These are phyloP conservation scores for Phyllostachys edulis DNA, from an alignment of 176 grass and related monocot species.

Conservation along the genomic window DNA sequence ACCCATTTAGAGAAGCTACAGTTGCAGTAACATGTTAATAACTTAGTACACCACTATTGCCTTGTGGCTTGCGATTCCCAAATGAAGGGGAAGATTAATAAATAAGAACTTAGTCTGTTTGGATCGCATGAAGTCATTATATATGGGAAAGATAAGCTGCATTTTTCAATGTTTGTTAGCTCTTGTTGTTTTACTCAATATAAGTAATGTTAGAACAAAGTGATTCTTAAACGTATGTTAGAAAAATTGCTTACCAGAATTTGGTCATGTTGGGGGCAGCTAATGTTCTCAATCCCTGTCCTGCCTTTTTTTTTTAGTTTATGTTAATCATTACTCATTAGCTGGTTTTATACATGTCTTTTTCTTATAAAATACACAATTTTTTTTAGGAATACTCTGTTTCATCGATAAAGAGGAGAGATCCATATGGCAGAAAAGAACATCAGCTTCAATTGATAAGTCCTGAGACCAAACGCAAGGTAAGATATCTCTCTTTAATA, in stretches of 20 bases:
- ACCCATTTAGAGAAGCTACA: neutral
- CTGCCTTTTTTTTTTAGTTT: conserved; percentile 10
- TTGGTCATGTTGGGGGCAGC: conserved; percentile 9
- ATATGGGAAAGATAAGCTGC: neutral
- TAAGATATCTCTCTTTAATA: conserved; percentile 31
- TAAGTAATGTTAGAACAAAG: neutral
- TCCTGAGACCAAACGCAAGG: conserved; percentile 81
- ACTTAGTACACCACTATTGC: neutral
- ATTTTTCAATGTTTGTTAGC: neutral
- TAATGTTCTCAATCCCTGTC: conserved; percentile 8
- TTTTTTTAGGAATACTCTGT: conserved; percentile 67
- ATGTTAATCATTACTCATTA: conserved; percentile 4
- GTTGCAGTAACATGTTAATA: neutral
- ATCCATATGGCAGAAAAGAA: conserved; percentile 72
- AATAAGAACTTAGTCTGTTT: neutral
- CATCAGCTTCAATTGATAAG: conserved; percentile 56
- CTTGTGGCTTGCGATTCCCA: neutral
- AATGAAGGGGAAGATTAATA: neutral
- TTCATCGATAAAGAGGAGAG: conserved; percentile 74
- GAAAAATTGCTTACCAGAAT: conserved; percentile 15
- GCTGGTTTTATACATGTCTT: conserved; percentile 17
- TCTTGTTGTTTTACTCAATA: neutral
- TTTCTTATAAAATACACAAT: conserved; percentile 19
- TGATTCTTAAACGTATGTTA: neutral
- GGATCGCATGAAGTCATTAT: neutral